Conservation (phyloP, 306 rosid species). For the Lablab purpureus region DNA sequence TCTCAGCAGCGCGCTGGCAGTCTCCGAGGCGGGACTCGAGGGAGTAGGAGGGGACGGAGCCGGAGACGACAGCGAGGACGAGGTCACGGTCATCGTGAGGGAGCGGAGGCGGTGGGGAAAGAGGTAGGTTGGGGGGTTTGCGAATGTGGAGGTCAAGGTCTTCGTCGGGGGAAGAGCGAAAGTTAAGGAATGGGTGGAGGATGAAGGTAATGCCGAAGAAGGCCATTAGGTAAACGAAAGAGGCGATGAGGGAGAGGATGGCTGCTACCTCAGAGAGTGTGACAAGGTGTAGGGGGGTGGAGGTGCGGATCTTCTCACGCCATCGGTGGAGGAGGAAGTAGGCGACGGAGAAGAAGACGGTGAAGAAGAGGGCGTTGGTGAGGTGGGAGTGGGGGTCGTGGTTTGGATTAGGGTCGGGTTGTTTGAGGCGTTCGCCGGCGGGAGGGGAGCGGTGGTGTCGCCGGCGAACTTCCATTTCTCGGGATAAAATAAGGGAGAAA, state of each 20-base stretch:
- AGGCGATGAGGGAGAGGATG: constrained; percentile 67
- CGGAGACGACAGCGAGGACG: constrained; percentile 62
- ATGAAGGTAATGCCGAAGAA: constrained; percentile 87
- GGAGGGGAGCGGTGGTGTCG: constrained; percentile 36
- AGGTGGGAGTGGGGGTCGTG: constrained; percentile 2
- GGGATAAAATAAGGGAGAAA: neutral
- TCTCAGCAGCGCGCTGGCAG: constrained; percentile 69
- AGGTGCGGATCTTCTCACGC: constrained; percentile 88
- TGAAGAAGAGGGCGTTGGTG: constrained; percentile 72
- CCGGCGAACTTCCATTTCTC: constrained; percentile 70
- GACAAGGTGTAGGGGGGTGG: constrained; percentile 80
- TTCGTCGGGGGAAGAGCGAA: constrained; percentile 62
- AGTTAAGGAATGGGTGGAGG: constrained; percentile 55
- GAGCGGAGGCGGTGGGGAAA: constrained; percentile 41
- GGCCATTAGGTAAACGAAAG: constrained; percentile 76
- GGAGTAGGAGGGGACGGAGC: constrained; percentile 70
- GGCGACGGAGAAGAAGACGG: constrained; percentile 79
- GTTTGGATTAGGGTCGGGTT: neutral
- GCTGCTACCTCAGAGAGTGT: constrained; percentile 73
- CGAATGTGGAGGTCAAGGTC: constrained; percentile 48
- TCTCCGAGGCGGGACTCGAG: constrained; percentile 77
- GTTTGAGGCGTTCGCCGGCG: constrained; percentile 36
- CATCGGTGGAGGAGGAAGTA: constrained; percentile 82
- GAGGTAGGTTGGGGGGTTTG: constrained; percentile 59
- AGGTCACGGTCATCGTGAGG: constrained; percentile 66